Conservation (phyloP, 2,329 filamentous ascomycete species). For the Seiridium cupressi region DNA sequence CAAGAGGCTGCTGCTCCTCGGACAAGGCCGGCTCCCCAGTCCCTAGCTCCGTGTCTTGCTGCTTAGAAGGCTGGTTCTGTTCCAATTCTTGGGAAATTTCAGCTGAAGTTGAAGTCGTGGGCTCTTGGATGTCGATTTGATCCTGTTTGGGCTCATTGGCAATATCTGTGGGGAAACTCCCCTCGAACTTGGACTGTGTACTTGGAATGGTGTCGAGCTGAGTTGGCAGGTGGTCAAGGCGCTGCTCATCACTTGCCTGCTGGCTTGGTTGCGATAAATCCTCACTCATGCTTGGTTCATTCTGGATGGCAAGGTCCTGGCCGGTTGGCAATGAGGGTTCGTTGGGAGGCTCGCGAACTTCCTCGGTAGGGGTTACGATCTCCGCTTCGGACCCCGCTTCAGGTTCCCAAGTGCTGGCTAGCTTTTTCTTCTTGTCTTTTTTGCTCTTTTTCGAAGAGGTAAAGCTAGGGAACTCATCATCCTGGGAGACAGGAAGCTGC, state of each 20-base stretch:
- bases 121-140: neutral
- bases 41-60: neutral
- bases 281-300: neutral
- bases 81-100: neutral
- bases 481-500: constrained; percentile 2
- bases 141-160: neutral
- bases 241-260: too few relatives aligned
- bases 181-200: neutral
- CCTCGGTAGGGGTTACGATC: neutral
- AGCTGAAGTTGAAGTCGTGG: neutral
- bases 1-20: neutral
- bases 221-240: too few relatives aligned
- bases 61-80: neutral
- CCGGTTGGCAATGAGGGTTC: neutral
- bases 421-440: constrained; percentile 32
- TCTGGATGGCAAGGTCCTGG: neutral
- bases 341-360: neutral
- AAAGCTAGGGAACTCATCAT: constrained; percentile 16
- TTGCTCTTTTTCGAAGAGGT: constrained; percentile 26
- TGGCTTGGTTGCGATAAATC: neutral
- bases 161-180: neutral
- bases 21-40: neutral
- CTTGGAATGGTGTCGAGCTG: neutral
- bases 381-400: constrained; percentile 13
- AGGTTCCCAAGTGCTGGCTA: constrained; percentile 9